Conservation (phyloP, 2,329 filamentous ascomycete species). For the Septoria petroselini region DNA sequence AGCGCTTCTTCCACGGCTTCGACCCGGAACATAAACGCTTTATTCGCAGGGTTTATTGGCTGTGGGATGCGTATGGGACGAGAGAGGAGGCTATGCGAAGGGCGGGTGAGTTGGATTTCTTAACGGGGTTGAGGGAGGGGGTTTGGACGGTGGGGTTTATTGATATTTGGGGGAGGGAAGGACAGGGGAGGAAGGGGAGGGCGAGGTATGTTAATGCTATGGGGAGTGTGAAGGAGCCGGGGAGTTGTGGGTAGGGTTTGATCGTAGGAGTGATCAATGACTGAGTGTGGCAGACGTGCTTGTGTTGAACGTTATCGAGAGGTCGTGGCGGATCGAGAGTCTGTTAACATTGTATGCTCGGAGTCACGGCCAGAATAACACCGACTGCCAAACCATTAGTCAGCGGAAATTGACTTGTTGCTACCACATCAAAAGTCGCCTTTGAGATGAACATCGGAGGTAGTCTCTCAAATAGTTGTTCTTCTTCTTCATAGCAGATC, state of each 20-base stretch:
- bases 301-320: too few species aligned
- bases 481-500: too few species aligned
- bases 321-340: too few species aligned
- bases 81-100: conserved; percentile 14
- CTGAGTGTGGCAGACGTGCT: too few species aligned
- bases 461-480: too few species aligned
- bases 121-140: conserved; percentile 12
- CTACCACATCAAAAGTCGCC: too few species aligned
- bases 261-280: too few species aligned
- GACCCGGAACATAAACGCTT: conserved; percentile 14
- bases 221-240: conserved; percentile 7
- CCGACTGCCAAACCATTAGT: too few species aligned
- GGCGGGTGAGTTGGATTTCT: conserved; percentile 13
- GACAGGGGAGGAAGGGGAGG: neutral
- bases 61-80: conserved; percentile 20
- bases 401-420: too few species aligned
- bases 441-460: too few species aligned
- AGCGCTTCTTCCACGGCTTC: conserved; percentile 7
- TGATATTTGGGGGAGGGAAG: conserved; percentile 10
- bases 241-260: conserved; percentile 1
- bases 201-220: conserved; percentile 16
- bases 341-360: too few species aligned
- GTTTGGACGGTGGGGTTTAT: conserved; percentile 19
- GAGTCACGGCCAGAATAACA: too few species aligned
- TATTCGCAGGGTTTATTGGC: conserved; percentile 15